A percentile compares a stretch with the other conserved stretches of the same genome.
Evolutionary conservation across 1,284 basidiomycete genomes (phyloP).

Genomic region (Serendipita sp.): DNA sequence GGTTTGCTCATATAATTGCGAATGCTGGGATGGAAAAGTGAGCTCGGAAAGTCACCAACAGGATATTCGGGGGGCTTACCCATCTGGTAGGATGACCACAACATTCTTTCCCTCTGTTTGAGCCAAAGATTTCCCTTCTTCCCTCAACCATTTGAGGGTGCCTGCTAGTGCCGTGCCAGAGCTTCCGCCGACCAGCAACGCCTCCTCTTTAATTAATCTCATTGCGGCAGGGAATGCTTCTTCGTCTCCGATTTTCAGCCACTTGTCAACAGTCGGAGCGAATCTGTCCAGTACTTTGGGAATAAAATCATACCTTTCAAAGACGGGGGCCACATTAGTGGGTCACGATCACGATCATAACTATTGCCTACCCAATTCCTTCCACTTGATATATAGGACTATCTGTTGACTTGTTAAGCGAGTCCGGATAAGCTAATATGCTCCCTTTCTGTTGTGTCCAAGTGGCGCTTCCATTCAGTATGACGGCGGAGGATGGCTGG

Average conservation of each 20-base stretch:
- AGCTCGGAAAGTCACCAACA: constrained; percentile 1
- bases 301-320: constrained; percentile 62
- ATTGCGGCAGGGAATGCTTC: constrained; percentile 69
- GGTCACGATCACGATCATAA: constrained; percentile 2
- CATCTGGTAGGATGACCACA: constrained; percentile 80
- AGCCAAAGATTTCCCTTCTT: constrained; percentile 51
- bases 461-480: not conserved
- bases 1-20: constrained; percentile 94
- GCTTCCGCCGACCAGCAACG: constrained; percentile 82
- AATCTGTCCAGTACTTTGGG: constrained; percentile 64
- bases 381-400: constrained; percentile 69
- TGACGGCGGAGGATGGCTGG: not conserved
- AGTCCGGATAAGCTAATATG: constrained; percentile 62
- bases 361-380: constrained; percentile 58
- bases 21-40: constrained; percentile 35
- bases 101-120: constrained; percentile 69
- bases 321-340: not conserved
- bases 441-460: constrained; percentile 53
- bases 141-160: constrained; percentile 63
- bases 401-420: constrained; percentile 43
- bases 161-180: constrained; percentile 76
- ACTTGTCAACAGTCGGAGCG: constrained; percentile 43
- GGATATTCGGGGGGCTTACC: constrained; percentile 33
- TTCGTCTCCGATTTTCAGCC: constrained; percentile 79
- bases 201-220: constrained; percentile 74